Evolutionary conservation across 306 rosid species (phyloP), one percentile per base, ranked within the genome.

Genomic region (Neltuma alba): DNA sequence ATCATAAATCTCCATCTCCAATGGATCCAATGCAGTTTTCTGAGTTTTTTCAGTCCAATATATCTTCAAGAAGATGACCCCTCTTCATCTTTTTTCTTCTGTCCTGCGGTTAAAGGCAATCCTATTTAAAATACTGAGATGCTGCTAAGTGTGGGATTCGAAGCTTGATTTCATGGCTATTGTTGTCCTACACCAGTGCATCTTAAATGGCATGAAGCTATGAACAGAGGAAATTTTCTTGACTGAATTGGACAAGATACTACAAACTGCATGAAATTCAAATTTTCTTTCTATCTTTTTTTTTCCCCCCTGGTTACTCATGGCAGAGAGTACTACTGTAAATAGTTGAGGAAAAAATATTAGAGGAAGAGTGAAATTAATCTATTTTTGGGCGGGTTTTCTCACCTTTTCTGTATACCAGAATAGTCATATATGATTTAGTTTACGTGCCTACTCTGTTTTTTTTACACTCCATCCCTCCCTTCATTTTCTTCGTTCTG

Each of bases 341-440:
- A 40, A 88, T 84, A 86, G 83, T 27, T 78, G 31, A 25, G 12
- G 65, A 25, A 31, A 77, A n/a, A 47, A 64, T 76, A 68, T 78
- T 66, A 55, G 31, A 75, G 77, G 87, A 76, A 71, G 75, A 79
- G 67, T 23, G 75, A 34, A 76, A 54, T 74, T 9, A 18, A 60
- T 11, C 10, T 4, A 82, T 30, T 86, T 88, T 86, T 87, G 75
- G 77, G 74, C 42, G 81, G 81, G 50, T 65, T 47, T 74, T 36
- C 60, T 87, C 34, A 83, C 76, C 76, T 79, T 74, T 68, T 74
- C n/a, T 86, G 92, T 88, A 86, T 15, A 85, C 85, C 87, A 52
- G 42, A 90, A 74, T 64, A 84, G 83, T 77, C 64, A 69, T 86
- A 77, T 66, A 73, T 72, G 47, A 65, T 36, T 68, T 21, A 70